These are phyloP conservation scores for Penicillium sp. DNA, from an alignment of 2,329 filamentous ascomycete genomes.

Conservation along the genomic window DNA sequence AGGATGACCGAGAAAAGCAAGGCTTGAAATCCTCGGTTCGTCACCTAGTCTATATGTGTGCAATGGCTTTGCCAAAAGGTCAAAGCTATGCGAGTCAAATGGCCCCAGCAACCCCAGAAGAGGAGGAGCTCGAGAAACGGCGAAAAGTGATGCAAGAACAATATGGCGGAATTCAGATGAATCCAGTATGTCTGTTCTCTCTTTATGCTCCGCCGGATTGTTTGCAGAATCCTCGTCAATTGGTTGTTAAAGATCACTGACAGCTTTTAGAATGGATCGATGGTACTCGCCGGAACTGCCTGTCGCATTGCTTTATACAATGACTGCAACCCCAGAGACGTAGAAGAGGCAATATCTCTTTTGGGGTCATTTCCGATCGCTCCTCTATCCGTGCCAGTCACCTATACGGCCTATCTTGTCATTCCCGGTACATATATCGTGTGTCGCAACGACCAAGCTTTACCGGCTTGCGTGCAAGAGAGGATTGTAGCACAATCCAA, in stretches of 20 bases:
- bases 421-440: constrained; percentile 37
- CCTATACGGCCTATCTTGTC: constrained; percentile 32
- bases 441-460: constrained; percentile 32
- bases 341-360: constrained; percentile 27
- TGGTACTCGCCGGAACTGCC: constrained; percentile 18
- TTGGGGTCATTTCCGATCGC: constrained; percentile 29
- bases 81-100: constrained; percentile 29
- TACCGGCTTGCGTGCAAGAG: constrained; percentile 25
- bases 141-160: constrained; percentile 19
- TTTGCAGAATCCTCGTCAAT: not conserved
- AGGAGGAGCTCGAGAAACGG: constrained; percentile 24
- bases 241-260: not conserved
- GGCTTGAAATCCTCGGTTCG: constrained; percentile 22
- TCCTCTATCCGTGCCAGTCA: constrained; percentile 30
- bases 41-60: constrained; percentile 34
- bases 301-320: constrained; percentile 29
- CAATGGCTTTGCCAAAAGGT: constrained; percentile 30
- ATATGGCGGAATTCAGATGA: constrained; percentile 21
- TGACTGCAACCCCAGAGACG: constrained; percentile 28
- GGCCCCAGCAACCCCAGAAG: constrained; percentile 27
- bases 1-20: constrained; percentile 22
- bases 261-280: constrained; percentile 26
- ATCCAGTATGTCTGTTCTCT: constrained; percentile 16
- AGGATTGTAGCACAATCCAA: constrained; percentile 33
- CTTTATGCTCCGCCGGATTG: not conserved